Evolutionary conservation across 495 filamentous ascomycete genomes (phyloP).

Genomic region (Amorphotheca resinae): DNA sequence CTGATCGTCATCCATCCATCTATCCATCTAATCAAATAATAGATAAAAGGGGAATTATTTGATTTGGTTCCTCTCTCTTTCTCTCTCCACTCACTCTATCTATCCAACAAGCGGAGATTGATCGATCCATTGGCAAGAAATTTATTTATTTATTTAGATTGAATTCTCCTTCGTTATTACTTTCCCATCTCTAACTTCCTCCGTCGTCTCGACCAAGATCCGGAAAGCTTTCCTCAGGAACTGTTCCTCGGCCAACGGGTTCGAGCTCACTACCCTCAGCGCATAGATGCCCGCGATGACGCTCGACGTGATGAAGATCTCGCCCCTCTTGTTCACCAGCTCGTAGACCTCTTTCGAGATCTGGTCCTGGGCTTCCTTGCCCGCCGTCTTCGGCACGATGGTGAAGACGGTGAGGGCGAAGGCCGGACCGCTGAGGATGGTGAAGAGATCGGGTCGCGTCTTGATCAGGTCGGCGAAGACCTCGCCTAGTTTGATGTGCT

Average conservation of each 20-base stretch:
- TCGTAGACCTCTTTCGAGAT: constrained; percentile 73
- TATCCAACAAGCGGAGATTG: too few species aligned
- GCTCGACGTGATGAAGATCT: constrained; percentile 76
- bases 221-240: constrained; percentile 65
- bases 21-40: too few species aligned
- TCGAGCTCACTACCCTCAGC: constrained; percentile 66
- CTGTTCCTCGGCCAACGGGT: constrained; percentile 53
- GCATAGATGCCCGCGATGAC: constrained; percentile 64
- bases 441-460: constrained; percentile 57
- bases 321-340: constrained; percentile 56
- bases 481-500: constrained; percentile 54
- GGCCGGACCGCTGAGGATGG: constrained; percentile 58
- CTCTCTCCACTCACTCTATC: too few species aligned
- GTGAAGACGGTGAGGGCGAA: constrained; percentile 77
- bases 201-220: constrained; percentile 56
- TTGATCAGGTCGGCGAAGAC: constrained; percentile 50
- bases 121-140: too few species aligned
- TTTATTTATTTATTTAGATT: too few species aligned
- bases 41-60: too few species aligned
- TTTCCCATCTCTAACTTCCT: constrained; percentile 32
- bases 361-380: constrained; percentile 42
- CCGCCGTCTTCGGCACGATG: constrained; percentile 28
- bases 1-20: too few species aligned
- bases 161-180: too few species aligned
- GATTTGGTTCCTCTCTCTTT: too few species aligned